Percentiles rank a stretch among this genome's conserved stretches.
phyloP scores from a whole-genome alignment of 495 filamentous ascomycete species.

The Neurospora sp. region DNA sequence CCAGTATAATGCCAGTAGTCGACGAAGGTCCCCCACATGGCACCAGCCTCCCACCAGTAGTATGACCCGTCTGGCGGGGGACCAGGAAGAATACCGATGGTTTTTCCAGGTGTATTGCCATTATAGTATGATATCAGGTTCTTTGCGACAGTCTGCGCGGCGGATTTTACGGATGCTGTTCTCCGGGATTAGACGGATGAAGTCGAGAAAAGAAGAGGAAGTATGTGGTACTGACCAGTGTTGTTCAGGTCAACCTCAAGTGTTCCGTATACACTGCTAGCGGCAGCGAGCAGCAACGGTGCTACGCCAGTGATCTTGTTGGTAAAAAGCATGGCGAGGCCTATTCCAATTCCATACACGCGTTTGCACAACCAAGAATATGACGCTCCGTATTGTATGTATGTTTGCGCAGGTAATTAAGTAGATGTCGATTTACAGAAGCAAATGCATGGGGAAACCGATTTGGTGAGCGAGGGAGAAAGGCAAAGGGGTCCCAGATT shows the following conservation, averaged over 20 bases:
- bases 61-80: slow-evolving; percentile 23
- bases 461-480: not conserved
- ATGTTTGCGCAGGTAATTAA: not conserved
- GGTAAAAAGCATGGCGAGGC: not conserved
- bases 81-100: slow-evolving; percentile 32
- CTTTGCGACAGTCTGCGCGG: slow-evolving; percentile 17
- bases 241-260: slow-evolving; percentile 11
- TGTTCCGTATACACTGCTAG: not conserved
- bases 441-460: not conserved
- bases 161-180: slow-evolving; percentile 17
- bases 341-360: not conserved
- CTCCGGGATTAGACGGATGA: not conserved
- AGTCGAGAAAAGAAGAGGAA: not conserved
- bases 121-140: slow-evolving; percentile 56
- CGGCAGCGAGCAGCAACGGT: not conserved
- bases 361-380: not conserved
- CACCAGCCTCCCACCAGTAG: slow-evolving; percentile 71
- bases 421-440: not conserved
- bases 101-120: slow-evolving; percentile 51
- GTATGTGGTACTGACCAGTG: slow-evolving; percentile 2
- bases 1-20: slow-evolving; percentile 62
- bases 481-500: not conserved
- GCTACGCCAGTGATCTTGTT: not conserved
- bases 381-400: not conserved
- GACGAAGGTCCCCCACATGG: slow-evolving; percentile 58